Base-by-base conservation (phyloP, 495 filamentous ascomycete genomes). In the Penicillium manginii region DNA sequence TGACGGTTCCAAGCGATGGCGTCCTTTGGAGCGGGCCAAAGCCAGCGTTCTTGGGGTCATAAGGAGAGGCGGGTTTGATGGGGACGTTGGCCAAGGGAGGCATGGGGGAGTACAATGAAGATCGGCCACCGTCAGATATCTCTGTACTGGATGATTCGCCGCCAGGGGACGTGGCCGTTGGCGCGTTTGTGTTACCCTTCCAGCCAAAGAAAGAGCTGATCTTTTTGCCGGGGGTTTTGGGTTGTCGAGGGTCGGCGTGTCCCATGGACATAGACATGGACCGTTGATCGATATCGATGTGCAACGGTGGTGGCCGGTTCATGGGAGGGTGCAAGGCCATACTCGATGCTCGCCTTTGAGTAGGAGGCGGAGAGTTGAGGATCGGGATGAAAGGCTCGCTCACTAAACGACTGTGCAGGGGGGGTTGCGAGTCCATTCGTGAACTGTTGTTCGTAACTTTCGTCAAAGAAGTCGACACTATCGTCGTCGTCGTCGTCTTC, bases 131-230 rank as follows among this genome's bases (percentile, higher is more conserved):
- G 53, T 88, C 87, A 14, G 85, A 88, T 57, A 87, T 81, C 21
- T 85, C 84, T 14, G 86, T 88, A 46, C 84, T 85, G 15, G 86
- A 83, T 1, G 83, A 84, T 56, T 84, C 85, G 15, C 74, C 80
- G 21, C 83, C 84, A 35, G 83, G 81, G 22, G 86, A 83, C 4
- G 83, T 78, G 5, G 62, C 46, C 26, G 45, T 22, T 9, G 45
- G 19, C 5, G 9, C 45, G 19, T 12, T 26, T 22, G 45, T 74
- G 22, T 60, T 61, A 2, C 74, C 80, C 54, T 85, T 85, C 86
- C 86, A 89, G 56, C 87, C 83, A 60, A 91, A 90, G 70, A 91
- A 86, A 15, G 83, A 86, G 21, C 85, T 86, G 54, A 89, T 81
- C 55, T 84, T 86, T 42, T 80, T 78, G 19, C 78, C 83, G 14